phyloP scores from a whole-genome alignment of 2,329 filamentous ascomycete species.

The Penicillium sp. region DNA sequence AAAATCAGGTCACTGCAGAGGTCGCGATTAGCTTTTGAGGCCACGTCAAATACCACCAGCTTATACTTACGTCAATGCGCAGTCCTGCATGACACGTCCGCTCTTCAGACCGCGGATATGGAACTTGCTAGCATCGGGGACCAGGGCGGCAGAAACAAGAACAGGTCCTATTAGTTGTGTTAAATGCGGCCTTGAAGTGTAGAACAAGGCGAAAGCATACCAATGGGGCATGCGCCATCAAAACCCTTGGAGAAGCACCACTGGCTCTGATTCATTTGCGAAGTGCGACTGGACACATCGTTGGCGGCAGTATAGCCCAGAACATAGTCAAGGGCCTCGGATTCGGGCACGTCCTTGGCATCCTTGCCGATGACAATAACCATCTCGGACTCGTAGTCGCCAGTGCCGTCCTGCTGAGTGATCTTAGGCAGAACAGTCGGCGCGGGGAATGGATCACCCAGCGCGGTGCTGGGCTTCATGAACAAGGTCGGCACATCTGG shows the following conservation, averaged over 20 bases:
- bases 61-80: conserved; percentile 37
- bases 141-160: conserved; percentile 41
- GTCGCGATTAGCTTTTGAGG: conserved; percentile 5
- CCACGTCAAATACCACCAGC: background rate
- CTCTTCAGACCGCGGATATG: conserved; percentile 43
- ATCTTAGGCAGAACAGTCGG: conserved; percentile 52
- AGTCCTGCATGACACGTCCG: conserved; percentile 50
- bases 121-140: conserved; percentile 32
- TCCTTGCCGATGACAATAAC: conserved; percentile 52
- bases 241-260: conserved; percentile 58
- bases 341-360: conserved; percentile 52
- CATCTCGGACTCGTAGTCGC: conserved; percentile 58
- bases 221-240: conserved; percentile 53
- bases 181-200: background rate
- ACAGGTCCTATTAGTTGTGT: conserved; percentile 41
- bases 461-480: conserved; percentile 53
- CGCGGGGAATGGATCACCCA: conserved; percentile 51
- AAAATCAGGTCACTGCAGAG: conserved; percentile 51
- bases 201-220: conserved; percentile 16
- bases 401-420: conserved; percentile 50
- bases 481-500: conserved; percentile 55
- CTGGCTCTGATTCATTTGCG: conserved; percentile 52
- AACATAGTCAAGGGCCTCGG: conserved; percentile 55
- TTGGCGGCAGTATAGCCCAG: conserved; percentile 61
- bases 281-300: conserved; percentile 57